Evolutionary conservation across 208 protist genomes (phyloP).

Genomic region (Porcisia hertigi): DNA sequence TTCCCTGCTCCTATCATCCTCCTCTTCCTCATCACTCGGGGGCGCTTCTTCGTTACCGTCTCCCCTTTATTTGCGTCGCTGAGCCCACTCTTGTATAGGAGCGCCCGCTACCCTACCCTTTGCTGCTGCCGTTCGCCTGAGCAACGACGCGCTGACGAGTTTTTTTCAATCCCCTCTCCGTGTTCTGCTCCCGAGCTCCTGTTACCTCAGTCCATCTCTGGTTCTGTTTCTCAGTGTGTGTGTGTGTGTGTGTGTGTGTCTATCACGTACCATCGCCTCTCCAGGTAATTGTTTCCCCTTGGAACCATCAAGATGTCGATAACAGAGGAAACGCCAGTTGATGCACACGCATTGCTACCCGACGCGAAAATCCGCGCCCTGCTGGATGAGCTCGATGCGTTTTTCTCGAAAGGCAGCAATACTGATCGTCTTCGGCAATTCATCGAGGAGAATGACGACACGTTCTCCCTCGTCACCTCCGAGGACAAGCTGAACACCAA

Average conservation of each 20-base stretch:
- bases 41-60: background rate
- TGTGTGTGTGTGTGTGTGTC: background rate
- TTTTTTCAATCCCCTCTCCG: background rate
- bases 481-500: conserved; percentile 34
- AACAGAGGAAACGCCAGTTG: background rate
- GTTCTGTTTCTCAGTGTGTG: background rate
- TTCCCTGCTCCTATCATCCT: background rate
- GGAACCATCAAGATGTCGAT: background rate
- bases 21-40: background rate
- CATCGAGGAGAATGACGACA: conserved; percentile 45
- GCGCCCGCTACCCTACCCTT: background rate
- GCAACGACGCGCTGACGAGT: background rate
- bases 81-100: background rate
- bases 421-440: conserved; percentile 70
- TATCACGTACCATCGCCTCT: background rate
- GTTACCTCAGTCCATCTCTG: too few relatives aligned
- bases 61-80: background rate
- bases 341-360: background rate
- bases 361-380: conserved; percentile 1
- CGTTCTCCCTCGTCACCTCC: conserved; percentile 29
- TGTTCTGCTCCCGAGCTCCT: background rate
- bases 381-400: conserved; percentile 60
- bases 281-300: background rate
- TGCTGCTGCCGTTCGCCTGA: background rate
- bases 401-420: conserved; percentile 64